Evolutionary conservation across 495 filamentous ascomycete species (phyloP).

Genomic region (Penicillium roqueforti): DNA sequence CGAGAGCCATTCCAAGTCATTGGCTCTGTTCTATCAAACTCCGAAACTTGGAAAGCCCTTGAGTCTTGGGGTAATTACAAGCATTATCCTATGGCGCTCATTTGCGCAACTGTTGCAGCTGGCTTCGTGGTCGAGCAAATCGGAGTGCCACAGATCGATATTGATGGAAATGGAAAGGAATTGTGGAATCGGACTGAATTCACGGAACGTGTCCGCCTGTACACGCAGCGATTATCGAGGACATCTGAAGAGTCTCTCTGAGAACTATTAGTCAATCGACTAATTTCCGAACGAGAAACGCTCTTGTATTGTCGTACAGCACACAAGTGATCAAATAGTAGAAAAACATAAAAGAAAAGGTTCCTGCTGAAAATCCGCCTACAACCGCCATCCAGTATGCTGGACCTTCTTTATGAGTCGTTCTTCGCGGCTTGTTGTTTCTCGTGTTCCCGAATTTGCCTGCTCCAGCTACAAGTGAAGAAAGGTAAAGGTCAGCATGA

Average conservation of each 20-base stretch:
- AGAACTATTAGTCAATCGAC: conserved; percentile 44
- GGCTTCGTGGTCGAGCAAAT: conserved; percentile 95
- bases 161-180: conserved; percentile 53
- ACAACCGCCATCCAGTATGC: conserved; percentile 15
- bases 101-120: conserved; percentile 78
- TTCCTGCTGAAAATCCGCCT: conserved; percentile 26
- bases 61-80: conserved; percentile 29
- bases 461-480: conserved; percentile 69
- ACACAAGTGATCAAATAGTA: conserved; percentile 34
- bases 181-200: conserved; percentile 71
- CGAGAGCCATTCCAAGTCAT: conserved; percentile 35
- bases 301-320: conserved; percentile 47
- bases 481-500: conserved; percentile 17
- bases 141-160: conserved; percentile 64
- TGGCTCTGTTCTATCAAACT: conserved; percentile 30
- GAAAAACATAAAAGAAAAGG: conserved; percentile 35
- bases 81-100: conserved; percentile 62
- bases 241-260: conserved; percentile 44
- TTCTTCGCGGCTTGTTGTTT: conserved; percentile 53
- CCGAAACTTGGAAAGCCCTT: conserved; percentile 31
- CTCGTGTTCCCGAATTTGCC: conserved; percentile 86
- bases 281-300: conserved; percentile 36
- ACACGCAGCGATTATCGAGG: conserved; percentile 47
- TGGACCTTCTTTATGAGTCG: conserved; percentile 39
- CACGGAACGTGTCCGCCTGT: conserved; percentile 50